Percentiles rank a stretch among this genome's conserved stretches.
phyloP scores from a whole-genome alignment of 176 grass and related monocot species.

The Cenchrus fungigraminus region DNA sequence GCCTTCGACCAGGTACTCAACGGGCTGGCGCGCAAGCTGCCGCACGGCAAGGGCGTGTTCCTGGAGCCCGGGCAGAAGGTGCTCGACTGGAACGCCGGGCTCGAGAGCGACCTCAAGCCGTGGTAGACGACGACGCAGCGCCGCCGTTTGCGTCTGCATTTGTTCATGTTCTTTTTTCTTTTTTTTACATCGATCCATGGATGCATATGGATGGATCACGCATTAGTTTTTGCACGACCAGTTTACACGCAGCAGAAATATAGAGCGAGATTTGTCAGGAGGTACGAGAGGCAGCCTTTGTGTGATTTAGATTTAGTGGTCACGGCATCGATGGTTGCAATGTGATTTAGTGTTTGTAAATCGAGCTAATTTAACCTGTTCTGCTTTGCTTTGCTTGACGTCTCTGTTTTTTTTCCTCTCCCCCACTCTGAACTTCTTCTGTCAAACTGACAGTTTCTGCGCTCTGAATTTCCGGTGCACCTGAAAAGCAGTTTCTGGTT shows the following conservation, averaged over 20 bases:
- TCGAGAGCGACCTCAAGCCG: conserved; percentile 53
- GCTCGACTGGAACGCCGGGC: conserved; percentile 59
- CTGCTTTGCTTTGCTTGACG: neutral
- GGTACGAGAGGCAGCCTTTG: neutral
- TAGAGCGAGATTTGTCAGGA: neutral
- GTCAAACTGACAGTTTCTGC: neutral
- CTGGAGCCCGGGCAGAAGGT: conserved; percentile 47
- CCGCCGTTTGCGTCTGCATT: neutral
- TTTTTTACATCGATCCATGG: neutral
- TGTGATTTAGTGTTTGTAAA: conserved; percentile 7
- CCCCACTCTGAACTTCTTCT: neutral
- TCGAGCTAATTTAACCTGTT: neutral
- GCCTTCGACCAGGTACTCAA: conserved; percentile 75
- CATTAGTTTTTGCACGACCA: conserved; percentile 14
- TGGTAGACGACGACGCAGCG: conserved; percentile 34
- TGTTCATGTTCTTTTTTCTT: neutral
- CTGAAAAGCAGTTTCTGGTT: neutral
- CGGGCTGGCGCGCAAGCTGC: conserved; percentile 70
- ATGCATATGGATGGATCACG: neutral
- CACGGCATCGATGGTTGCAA: neutral
- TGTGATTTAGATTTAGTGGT: neutral
- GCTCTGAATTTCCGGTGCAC: neutral
- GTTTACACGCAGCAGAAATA: conserved; percentile 9
- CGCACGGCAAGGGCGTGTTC: conserved; percentile 49
- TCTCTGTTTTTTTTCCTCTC: too few relatives aligned